Percentiles rank a stretch among this genome's conserved stretches.
Conservation (phyloP, 345 rosid genomes). For the Passiflora organensis region DNA sequence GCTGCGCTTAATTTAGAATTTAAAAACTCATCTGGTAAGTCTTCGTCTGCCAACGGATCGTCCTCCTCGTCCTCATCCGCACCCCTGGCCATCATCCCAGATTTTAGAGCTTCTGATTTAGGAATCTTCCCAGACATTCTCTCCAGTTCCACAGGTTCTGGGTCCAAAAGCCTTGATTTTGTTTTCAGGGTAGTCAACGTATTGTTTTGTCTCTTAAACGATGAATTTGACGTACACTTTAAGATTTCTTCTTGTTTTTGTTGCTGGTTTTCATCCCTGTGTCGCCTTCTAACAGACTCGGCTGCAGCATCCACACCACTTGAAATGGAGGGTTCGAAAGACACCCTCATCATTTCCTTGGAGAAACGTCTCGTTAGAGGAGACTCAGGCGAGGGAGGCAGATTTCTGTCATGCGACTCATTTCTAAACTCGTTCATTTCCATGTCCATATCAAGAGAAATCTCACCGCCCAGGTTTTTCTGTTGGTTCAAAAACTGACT, state of each 20-base stretch:
- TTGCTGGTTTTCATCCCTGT: slow-evolving; percentile 14
- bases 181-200: slow-evolving; percentile 43
- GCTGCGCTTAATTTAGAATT: slow-evolving; percentile 29
- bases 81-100: slow-evolving; percentile 37
- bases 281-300: slow-evolving; percentile 27
- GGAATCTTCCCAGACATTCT: slow-evolving; percentile 28
- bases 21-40: slow-evolving; percentile 65
- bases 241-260: slow-evolving; percentile 29
- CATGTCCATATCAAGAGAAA: slow-evolving; percentile 65
- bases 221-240: slow-evolving; percentile 43
- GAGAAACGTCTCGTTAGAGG: slow-evolving; percentile 16
- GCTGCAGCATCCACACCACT: not conserved
- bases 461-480: slow-evolving; percentile 33
- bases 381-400: slow-evolving; percentile 11
- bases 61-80: slow-evolving; percentile 65
- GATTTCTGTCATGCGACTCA: not conserved
- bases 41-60: slow-evolving; percentile 59
- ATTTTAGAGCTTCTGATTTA: slow-evolving; percentile 50
- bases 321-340: slow-evolving; percentile 39
- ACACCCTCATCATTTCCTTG: slow-evolving; percentile 45
- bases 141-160: slow-evolving; percentile 40
- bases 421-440: slow-evolving; percentile 48
- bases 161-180: slow-evolving; percentile 77
- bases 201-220: slow-evolving; percentile 41
- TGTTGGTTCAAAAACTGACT: slow-evolving; percentile 30